A percentile compares a stretch with the other conserved stretches of the same genome.
Evolutionary conservation across 2,329 filamentous ascomycete species (phyloP).

Genomic region (Colletotrichum sp.): DNA sequence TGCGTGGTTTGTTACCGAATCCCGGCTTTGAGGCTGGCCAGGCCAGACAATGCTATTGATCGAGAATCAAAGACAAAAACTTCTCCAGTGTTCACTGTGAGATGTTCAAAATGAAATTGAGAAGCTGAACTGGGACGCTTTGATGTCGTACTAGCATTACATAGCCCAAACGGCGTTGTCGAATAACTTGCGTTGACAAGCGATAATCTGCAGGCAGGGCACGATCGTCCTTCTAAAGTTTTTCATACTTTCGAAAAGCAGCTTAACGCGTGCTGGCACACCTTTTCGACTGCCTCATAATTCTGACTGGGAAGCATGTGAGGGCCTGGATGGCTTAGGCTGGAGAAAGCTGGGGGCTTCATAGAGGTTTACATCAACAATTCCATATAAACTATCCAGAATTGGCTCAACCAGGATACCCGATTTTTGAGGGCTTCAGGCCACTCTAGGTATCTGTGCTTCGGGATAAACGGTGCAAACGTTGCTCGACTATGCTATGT

Average conservation of each 20-base stretch:
- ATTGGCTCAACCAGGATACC: background rate
- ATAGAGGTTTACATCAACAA: no score
- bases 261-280: no score
- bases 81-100: background rate
- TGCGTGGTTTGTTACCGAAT: background rate
- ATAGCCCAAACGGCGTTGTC: background rate
- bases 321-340: no score
- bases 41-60: background rate
- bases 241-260: no score
- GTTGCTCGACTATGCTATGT: background rate
- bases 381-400: background rate
- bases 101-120: background rate
- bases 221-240: no score
- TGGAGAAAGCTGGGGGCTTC: accelerated
- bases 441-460: background rate
- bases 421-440: background rate
- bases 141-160: background rate
- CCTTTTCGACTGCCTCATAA: no score
- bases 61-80: background rate
- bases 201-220: background rate
- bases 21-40: background rate
- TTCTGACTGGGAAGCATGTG: no score
- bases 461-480: background rate
- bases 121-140: background rate
- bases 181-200: background rate